A percentile compares a stretch with the other conserved stretches of the same genome.
phyloP scores from a whole-genome alignment of 345 rosid genomes.

The Corchorus capsularis region DNA sequence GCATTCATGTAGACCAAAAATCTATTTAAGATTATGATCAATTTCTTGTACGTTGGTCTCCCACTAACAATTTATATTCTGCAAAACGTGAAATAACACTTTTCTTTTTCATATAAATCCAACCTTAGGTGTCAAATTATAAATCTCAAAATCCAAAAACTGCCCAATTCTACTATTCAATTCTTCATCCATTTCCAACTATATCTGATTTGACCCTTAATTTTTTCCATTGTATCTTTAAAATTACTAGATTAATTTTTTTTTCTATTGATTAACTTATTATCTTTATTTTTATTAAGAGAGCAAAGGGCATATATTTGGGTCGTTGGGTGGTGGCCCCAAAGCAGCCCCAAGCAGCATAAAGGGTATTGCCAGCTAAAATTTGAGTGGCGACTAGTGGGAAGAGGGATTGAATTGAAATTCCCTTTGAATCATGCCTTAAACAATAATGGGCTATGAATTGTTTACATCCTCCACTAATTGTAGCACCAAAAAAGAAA shows the following conservation, averaged over 20 bases:
- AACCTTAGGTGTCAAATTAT: slow-evolving; percentile 18
- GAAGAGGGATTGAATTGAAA: background rate
- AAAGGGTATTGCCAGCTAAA: slow-evolving; percentile 24
- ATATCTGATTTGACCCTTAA: slow-evolving; percentile 15
- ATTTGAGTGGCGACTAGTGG: slow-evolving; percentile 21
- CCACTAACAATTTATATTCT: slow-evolving; percentile 16
- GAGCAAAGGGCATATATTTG: background rate
- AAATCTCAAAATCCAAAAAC: slow-evolving; percentile 7
- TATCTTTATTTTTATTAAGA: no score
- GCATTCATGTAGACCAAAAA: background rate
- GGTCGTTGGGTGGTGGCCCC: slow-evolving; percentile 5
- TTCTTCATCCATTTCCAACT: background rate
- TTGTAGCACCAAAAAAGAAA: background rate
- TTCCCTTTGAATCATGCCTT: slow-evolving; percentile 17
- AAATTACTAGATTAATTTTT: background rate
- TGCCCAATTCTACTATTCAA: background rate
- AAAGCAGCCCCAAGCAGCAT: background rate
- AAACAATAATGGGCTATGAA: slow-evolving; percentile 11
- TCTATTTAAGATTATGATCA: background rate
- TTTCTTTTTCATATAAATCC: background rate
- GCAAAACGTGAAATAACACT: background rate
- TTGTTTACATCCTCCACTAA: slow-evolving; percentile 9
- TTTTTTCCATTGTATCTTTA: background rate
- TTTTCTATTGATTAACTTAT: no score
- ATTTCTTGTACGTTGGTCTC: slow-evolving; percentile 18